A percentile compares a stretch with the other conserved stretches of the same genome.
phyloP scores from a whole-genome alignment of 306 rosid genomes.

The Citrullus mucosospermus region DNA sequence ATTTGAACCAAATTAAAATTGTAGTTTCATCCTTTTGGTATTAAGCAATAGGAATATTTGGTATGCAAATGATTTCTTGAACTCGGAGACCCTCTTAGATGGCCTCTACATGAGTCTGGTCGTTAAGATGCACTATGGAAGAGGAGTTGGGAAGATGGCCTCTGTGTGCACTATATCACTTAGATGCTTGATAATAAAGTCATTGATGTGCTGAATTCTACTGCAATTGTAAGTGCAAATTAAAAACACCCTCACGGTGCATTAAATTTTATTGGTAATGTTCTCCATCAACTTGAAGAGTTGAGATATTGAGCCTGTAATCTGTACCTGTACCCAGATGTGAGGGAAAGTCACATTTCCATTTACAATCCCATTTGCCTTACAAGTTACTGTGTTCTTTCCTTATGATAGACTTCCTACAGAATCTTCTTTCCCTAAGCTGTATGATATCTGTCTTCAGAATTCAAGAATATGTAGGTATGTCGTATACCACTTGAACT shows the following conservation, averaged over 20 bases:
- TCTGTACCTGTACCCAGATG: background rate
- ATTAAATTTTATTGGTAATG: background rate
- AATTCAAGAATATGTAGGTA: background rate
- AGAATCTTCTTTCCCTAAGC: background rate
- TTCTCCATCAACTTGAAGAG: background rate
- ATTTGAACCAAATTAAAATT: background rate
- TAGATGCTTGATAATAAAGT: background rate
- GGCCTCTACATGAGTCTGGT: background rate
- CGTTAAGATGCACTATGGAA: background rate
- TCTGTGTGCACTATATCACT: background rate
- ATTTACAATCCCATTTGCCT: background rate
- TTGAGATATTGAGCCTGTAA: background rate
- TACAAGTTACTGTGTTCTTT: background rate
- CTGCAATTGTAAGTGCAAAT: background rate
- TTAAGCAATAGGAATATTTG: background rate
- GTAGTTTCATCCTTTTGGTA: background rate
- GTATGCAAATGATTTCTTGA: background rate
- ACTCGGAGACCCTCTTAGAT: background rate
- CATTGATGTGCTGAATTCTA: background rate
- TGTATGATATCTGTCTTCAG: background rate
- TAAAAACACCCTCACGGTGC: background rate
- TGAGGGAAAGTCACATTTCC: background rate
- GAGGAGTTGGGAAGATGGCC: background rate
- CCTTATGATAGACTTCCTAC: background rate
- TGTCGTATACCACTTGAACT: background rate